Conservation (phyloP, 1,284 basidiomycete genomes). For the Anthracocystis panici-leucophaei region DNA sequence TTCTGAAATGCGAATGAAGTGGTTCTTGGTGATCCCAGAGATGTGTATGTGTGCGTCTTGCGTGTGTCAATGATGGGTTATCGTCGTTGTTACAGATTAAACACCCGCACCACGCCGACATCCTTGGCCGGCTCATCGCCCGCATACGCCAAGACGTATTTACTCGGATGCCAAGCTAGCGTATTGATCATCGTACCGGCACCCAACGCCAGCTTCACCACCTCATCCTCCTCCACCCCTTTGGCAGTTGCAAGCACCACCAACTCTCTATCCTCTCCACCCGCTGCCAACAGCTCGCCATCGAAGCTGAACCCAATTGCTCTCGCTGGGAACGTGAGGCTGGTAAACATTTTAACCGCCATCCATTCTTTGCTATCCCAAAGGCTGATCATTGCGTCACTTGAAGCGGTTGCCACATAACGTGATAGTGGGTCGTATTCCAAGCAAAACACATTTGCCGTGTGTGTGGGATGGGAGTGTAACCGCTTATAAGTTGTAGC, state of each 20-base stretch:
- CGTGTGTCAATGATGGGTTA: background rate
- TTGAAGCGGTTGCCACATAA: conserved; percentile 55
- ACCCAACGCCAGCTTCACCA: conserved; percentile 37
- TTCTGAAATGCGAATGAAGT: conserved; percentile 19
- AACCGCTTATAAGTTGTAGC: background rate
- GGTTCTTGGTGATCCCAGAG: background rate
- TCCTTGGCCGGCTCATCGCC: conserved; percentile 51
- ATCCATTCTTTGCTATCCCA: conserved; percentile 56
- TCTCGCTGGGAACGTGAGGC: conserved; percentile 48
- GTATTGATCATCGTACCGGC: conserved; percentile 46
- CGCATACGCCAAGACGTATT: conserved; percentile 56
- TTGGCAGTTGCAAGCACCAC: conserved; percentile 38
- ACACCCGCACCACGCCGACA: conserved; percentile 24
- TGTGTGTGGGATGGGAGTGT: conserved; percentile 49
- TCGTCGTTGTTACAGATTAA: conserved; percentile 14
- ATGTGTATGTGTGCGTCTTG: background rate
- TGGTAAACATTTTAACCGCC: conserved; percentile 40
- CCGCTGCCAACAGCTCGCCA: conserved; percentile 62
- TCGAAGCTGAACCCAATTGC: conserved; percentile 63
- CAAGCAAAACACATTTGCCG: conserved; percentile 62
- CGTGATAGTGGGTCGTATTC: conserved; percentile 54
- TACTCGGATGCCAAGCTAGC: conserved; percentile 58
- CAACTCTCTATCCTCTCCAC: conserved; percentile 58
- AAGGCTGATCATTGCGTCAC: conserved; percentile 54
- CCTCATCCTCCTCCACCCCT: background rate